Evolutionary conservation across 2,329 filamentous ascomycete species (phyloP), one percentile per base, ranked within the genome.

Genomic region (Salinomyces thailandicus): DNA sequence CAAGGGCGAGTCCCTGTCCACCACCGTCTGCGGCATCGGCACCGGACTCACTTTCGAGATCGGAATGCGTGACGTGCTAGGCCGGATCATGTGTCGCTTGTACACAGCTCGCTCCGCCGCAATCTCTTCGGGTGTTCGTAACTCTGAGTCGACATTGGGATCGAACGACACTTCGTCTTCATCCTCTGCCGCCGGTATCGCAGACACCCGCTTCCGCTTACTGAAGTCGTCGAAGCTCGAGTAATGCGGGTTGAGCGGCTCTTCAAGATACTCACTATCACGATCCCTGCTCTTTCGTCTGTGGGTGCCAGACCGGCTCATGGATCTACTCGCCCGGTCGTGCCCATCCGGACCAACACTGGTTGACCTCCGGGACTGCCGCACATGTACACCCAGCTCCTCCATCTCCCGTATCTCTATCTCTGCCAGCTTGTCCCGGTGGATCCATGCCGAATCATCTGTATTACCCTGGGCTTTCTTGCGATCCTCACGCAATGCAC

Each of bases 391-490:
- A 18, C 83, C 84, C 5, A 82, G 82, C 41, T 81, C 82, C 57
- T 85, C 80, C 44, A 91, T 69, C 61, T 91, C 84, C 52, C 79
- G 72, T 48, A 68, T 89, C 61, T 91, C 84, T 48, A 89, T 91
- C 54, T 75, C 75, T 37, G 81, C 83, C 43, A 91, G 63, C 62
- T 89, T 89, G 61, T 91, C 84, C 38, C 84, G 69, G 54, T 91
- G 84, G 50, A 91, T 89, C 84, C 84, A 91, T 58, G 84, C 80
- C 19, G 77, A 81, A 42, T 75, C 69, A 42, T 81, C 77, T 14
- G 32, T 33, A 12, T 35, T 22, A 13, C 36, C 26, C 16, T 31
- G 33, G 2, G 26, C 9, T 24, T 43, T 35, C 16, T 43, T 36
- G 30, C 16, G 24, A 30, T 42, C 44, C 5, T 51, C 48, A 13